Evolutionary conservation across 306 rosid species (phyloP).

Genomic region (Vigna unguiculata): DNA sequence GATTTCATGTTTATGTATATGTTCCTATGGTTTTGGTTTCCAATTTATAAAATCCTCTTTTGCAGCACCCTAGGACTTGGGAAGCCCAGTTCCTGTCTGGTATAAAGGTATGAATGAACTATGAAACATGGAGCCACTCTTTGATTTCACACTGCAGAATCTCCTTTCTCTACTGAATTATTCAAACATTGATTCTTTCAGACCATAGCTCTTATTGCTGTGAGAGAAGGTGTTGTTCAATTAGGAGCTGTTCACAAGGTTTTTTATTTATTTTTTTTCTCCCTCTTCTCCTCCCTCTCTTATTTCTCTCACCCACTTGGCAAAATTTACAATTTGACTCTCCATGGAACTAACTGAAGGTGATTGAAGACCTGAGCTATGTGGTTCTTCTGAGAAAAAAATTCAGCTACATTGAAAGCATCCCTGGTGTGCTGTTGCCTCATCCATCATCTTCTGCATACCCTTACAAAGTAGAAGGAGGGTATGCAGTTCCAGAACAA

Average conservation of each 20-base stretch:
- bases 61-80: conserved; percentile 99
- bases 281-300: conserved; percentile 11
- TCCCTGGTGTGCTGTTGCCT: conserved; percentile 95
- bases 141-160: neutral
- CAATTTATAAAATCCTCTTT: conserved; percentile 21
- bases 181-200: conserved; percentile 44
- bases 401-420: conserved; percentile 93
- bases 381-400: conserved; percentile 83
- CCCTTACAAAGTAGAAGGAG: conserved; percentile 56
- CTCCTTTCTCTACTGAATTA: conserved; percentile 26
- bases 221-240: conserved; percentile 97
- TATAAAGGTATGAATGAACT: conserved; percentile 77
- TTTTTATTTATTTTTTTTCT: too few relatives aligned
- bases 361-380: conserved; percentile 86
- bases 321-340: neutral
- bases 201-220: conserved; percentile 97
- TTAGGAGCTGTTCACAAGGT: conserved; percentile 92
- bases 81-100: conserved; percentile 99
- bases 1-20: conserved; percentile 38
- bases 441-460: conserved; percentile 83
- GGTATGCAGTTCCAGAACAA: conserved; percentile 52
- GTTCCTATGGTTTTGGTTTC: conserved; percentile 43
- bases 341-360: conserved; percentile 52
- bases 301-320: neutral
- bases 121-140: neutral